Evolutionary conservation across 208 protist genomes (phyloP), one percentile per base, ranked within the genome.

Genomic region (Tritrichomonas foetus): DNA sequence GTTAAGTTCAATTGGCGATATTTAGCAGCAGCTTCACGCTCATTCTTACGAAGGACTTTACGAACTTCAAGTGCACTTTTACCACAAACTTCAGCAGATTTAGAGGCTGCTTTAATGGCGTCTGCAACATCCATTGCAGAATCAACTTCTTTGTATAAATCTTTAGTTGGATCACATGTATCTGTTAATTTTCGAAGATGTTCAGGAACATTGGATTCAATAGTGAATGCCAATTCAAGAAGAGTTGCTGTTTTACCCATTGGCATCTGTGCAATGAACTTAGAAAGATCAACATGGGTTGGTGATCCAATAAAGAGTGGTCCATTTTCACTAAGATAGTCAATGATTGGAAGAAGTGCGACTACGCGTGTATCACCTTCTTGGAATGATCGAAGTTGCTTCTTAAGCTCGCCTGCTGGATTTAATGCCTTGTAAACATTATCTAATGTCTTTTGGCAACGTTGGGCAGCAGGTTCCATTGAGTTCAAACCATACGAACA

Each of bases 121-220:
- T 53, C 47, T n/a, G 53, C 14, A 36, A 89, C 30, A n/a, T 89
- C 47, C 8, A 89, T 89, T 47, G 25, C 30, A 27, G 27, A 16
- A 5, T 89, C 78, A 49, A 89, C 78, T 89, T 89, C 78, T 47
- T 53, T 25, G 30, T 89, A 89, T 8, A 57, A 3, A 27, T 57
- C 78, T 30, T 89, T 89, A 25, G 78, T 57, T 61, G 47, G 41
- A 57, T 89, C 78, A n/a, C 78, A 89, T n/a, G 27, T 47, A 3
- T 89, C 47, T 61, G 78, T 39, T 47, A 89, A 50, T 8, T 89
- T 16, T 53, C 78, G 44, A 0, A 89, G 30, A 3, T 89, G 9
- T 39, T 89, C 78, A 39, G 78, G 78, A 57, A 89, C 78, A 89
- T 53, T 8, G 16, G 78, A 89, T 50, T 89, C 78, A 27, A 89